These are phyloP conservation scores for Suillus cothurnatus DNA, from an alignment of 768 basidiomycete genomes.

Conservation along the genomic window DNA sequence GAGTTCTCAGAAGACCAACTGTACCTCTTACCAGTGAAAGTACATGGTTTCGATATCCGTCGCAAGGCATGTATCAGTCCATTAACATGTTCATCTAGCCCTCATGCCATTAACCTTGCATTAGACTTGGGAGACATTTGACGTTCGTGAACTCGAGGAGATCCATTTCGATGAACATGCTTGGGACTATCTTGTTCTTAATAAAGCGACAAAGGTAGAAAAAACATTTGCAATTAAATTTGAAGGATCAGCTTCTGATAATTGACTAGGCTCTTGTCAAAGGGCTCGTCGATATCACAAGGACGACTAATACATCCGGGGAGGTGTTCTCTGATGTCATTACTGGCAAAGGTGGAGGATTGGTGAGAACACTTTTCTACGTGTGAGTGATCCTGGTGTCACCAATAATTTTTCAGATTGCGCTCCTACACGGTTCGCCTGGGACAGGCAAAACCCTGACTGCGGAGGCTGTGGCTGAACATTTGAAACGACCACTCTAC, in stretches of 20 bases:
- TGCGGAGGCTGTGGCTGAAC: conserved; percentile 60
- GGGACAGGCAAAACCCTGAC: conserved; percentile 56
- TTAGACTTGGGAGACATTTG: conserved; percentile 53
- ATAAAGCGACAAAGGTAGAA: conserved; percentile 46
- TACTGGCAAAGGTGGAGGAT: conserved; percentile 64
- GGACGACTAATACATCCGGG: conserved; percentile 18
- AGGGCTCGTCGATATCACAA: conserved; percentile 28
- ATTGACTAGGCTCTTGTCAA: conserved; percentile 41
- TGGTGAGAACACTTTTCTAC: conserved; percentile 48
- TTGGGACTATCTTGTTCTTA: conserved; percentile 62
- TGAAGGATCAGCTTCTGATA: not conserved
- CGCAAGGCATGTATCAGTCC: conserved; percentile 42
- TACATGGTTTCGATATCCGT: conserved; percentile 63
- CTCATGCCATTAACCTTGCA: not conserved
- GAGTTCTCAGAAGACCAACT: conserved; percentile 55
- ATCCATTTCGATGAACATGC: conserved; percentile 62
- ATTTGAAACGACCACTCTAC: conserved; percentile 54
- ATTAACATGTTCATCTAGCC: not conserved
- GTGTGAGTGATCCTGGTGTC: not conserved
- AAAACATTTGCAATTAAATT: not conserved
- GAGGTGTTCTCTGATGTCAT: conserved; percentile 50
- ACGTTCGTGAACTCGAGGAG: conserved; percentile 52
- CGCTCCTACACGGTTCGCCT: conserved; percentile 28
- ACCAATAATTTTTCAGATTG: conserved; percentile 17
- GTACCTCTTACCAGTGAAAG: conserved; percentile 54